Evolutionary conservation across 2,329 filamentous ascomycete genomes (phyloP).

Genomic region (Venturia pyrina): DNA sequence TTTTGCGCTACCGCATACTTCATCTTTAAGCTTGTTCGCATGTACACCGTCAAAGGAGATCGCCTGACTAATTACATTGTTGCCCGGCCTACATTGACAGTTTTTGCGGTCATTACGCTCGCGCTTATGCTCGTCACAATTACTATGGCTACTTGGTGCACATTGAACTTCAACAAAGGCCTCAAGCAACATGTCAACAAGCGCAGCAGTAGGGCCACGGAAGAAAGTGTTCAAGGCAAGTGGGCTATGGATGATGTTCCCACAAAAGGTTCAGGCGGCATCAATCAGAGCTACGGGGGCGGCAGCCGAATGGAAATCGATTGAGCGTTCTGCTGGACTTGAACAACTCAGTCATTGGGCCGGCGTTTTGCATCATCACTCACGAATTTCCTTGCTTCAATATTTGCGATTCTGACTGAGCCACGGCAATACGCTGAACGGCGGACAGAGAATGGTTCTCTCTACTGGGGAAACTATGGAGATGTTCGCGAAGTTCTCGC

Average conservation of each 20-base stretch:
- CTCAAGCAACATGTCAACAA: slow-evolving; percentile 75
- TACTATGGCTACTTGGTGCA: slow-evolving; percentile 74
- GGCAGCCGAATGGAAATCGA: slow-evolving; percentile 14
- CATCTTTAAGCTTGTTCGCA: slow-evolving; percentile 94
- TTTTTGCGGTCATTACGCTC: slow-evolving; percentile 89
- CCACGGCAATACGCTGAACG: not conserved
- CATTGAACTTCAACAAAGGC: slow-evolving; percentile 80
- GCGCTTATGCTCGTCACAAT: slow-evolving; percentile 83
- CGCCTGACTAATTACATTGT: slow-evolving; percentile 54
- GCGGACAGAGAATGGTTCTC: not conserved
- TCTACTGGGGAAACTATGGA: not conserved
- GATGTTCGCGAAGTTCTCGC: not conserved
- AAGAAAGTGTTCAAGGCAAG: slow-evolving; percentile 33
- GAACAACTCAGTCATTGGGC: not conserved
- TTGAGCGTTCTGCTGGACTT: not conserved
- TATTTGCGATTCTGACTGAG: too few relatives aligned
- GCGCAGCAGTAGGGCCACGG: slow-evolving; percentile 27
- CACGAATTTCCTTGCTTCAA: slow-evolving; percentile 2
- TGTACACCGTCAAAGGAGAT: slow-evolving; percentile 57
- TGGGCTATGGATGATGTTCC: slow-evolving; percentile 38
- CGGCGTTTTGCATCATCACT: slow-evolving; percentile 1
- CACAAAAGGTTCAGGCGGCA: slow-evolving; percentile 29
- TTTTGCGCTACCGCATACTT: slow-evolving; percentile 88
- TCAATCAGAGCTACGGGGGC: not conserved
- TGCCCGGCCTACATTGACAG: slow-evolving; percentile 76